Percentiles rank a stretch among this genome's conserved stretches.
phyloP scores from a whole-genome alignment of 2,329 filamentous ascomycete genomes.

The Fusarium falciforme region DNA sequence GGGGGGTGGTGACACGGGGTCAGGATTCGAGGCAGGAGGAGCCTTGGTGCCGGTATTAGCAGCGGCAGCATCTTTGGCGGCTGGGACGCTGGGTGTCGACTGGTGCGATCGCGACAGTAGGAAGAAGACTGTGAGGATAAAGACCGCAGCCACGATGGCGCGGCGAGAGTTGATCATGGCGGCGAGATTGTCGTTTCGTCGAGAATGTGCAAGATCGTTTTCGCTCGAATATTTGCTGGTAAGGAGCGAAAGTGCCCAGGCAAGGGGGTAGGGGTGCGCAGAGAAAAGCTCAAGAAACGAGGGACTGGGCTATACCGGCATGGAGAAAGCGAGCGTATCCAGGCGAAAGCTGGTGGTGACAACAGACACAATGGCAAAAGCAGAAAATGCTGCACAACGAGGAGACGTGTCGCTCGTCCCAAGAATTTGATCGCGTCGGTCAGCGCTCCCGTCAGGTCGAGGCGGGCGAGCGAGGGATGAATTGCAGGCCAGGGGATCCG shows the following conservation, averaged over 20 bases:
- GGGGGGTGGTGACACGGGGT: slow-evolving; percentile 27
- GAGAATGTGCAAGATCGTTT: slow-evolving; percentile 22
- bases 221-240: slow-evolving; percentile 27
- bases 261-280: slow-evolving; percentile 29
- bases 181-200: slow-evolving; percentile 26
- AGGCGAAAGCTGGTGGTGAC: slow-evolving; percentile 20
- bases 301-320: slow-evolving; percentile 35
- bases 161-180: slow-evolving; percentile 83
- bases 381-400: slow-evolving; percentile 22
- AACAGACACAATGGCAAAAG: slow-evolving; percentile 21
- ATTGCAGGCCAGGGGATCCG: slow-evolving; percentile 35
- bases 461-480: slow-evolving; percentile 29
- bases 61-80: slow-evolving; percentile 23
- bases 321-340: slow-evolving; percentile 33
- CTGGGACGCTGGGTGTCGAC: slow-evolving; percentile 34
- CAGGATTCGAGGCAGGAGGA: slow-evolving; percentile 36
- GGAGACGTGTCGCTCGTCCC: slow-evolving; percentile 17
- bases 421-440: slow-evolving; percentile 25
- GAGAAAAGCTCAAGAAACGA: slow-evolving; percentile 29
- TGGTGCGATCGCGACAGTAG: slow-evolving; percentile 72
- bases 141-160: slow-evolving; percentile 77
- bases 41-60: slow-evolving; percentile 32
- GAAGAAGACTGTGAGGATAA: slow-evolving; percentile 76
- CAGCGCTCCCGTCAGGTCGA: slow-evolving; percentile 19
- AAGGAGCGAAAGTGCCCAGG: slow-evolving; percentile 34